A percentile compares a stretch with the other conserved stretches of the same genome.
Conservation (phyloP, 306 rosid genomes). For the Acacia confusa region DNA sequence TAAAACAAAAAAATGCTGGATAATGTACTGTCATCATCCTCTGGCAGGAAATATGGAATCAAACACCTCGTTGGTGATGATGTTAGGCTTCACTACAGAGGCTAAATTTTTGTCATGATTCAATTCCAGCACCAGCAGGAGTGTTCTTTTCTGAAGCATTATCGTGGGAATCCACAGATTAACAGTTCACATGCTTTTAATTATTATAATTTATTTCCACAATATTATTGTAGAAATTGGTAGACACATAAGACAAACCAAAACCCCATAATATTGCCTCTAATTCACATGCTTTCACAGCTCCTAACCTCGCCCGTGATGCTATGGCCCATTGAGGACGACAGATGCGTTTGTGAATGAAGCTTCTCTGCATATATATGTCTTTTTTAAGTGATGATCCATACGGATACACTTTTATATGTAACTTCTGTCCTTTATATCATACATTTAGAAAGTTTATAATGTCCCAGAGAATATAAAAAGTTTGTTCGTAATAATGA, state of each 20-base stretch:
- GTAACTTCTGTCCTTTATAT: no score
- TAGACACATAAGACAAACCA: conserved; percentile 2
- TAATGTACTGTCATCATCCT: neutral
- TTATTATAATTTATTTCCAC: neutral
- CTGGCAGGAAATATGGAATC: neutral
- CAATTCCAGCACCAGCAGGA: neutral
- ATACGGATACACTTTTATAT: no score
- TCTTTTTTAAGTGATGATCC: neutral
- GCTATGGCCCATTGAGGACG: neutral
- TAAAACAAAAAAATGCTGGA: neutral
- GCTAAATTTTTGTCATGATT: neutral
- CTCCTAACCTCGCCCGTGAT: neutral
- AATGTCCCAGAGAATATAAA: no score
- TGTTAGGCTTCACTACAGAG: neutral
- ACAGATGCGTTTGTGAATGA: neutral
- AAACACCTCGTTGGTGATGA: neutral
- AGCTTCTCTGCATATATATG: neutral
- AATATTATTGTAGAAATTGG: neutral
- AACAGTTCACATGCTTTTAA: conserved; percentile 28
- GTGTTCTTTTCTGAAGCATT: neutral
- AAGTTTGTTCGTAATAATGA: no score
- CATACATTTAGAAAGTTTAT: no score
- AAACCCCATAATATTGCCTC: neutral
- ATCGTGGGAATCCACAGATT: conserved; percentile 13
- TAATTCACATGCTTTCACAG: neutral